Evolutionary conservation across 2,329 filamentous ascomycete species (phyloP), one percentile per base, ranked within the genome.

Genomic region (Alternaria viburni): DNA sequence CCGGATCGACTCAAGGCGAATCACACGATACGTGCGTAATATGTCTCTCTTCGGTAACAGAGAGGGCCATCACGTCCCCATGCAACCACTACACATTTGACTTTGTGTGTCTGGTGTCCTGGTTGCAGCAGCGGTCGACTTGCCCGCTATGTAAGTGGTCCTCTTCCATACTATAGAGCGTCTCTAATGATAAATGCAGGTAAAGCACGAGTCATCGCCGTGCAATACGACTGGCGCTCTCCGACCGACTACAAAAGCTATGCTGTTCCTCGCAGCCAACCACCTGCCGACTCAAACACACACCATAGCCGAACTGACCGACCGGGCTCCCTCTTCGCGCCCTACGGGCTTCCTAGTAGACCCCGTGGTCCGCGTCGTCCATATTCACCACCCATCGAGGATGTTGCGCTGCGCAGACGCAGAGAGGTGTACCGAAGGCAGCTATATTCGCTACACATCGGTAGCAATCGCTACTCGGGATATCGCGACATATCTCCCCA

Each of bases 11-110:
- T 41, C 57, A 68, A 36, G 64, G 72, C 45, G 62, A 72, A 32
- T 63, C 69, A 15, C 57, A 65, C 45, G 77, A 79, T 61, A 62
- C 59, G 74, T 97, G 94, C 79, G 93, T 96, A 67, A 96, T 98
- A 79, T 98, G 94, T 79, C 88, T 97, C 64, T 91, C 95, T 60
- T 75, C 82, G 57, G 85, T 97, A 73, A 88, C 88, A 10, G 92
- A 96, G 72, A 82, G 87, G 56, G 93, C 91, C 66, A 84, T 90
- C 54, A 88, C 92, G 8, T 82, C 86, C 19, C 93, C 94, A 8
- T 98, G 94, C 83, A 86, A 87, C 45, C 94, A 98, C 82, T 81
- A 84, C 61, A 88, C 89, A 69, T 97, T 96, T 77, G 93, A 97
- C 83, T 96, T 93, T 75, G 79, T 93, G 12, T 98, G 94, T 78